These are phyloP conservation scores for Ogataea salicorniae DNA, from an alignment of 805 yeast genomes.

Conservation along the genomic window DNA sequence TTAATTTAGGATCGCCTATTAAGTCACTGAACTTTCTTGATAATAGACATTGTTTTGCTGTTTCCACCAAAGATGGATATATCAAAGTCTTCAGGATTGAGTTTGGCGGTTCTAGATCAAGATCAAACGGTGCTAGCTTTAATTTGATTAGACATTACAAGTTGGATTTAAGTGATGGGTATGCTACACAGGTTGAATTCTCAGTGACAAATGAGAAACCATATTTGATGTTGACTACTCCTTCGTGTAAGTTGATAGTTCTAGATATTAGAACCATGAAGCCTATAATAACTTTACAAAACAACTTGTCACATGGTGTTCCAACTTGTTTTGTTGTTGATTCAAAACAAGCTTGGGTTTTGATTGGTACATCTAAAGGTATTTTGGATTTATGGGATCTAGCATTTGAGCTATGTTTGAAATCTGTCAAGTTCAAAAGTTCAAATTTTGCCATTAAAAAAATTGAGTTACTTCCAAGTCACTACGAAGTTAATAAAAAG, in stretches of 20 bases:
- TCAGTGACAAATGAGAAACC: conserved; percentile 36
- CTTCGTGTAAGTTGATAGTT: conserved; percentile 43
- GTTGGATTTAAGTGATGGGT: conserved; percentile 31
- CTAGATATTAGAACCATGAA: conserved; percentile 59
- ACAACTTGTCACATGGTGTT: conserved; percentile 61
- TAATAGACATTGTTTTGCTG: conserved; percentile 54
- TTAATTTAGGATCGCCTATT: conserved; percentile 46
- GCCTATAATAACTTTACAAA: conserved; percentile 37
- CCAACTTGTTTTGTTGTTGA: conserved; percentile 58
- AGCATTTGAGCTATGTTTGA: conserved; percentile 56
- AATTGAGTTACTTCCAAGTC: conserved; percentile 40
- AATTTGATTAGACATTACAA: conserved; percentile 37
- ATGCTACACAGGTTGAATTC: conserved; percentile 41
- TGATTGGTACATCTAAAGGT: conserved; percentile 74
- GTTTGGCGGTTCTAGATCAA: conserved; percentile 16
- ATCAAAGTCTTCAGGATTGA: conserved; percentile 38
- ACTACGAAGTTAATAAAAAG: conserved; percentile 30
- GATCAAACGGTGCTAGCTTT: conserved; percentile 16
- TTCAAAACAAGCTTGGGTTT: conserved; percentile 50
- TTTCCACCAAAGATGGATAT: conserved; percentile 43
- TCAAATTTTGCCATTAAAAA: conserved; percentile 41
- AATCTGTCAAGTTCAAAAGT: conserved; percentile 53
- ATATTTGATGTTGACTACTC: conserved; percentile 46
- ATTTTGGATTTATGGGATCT: conserved; percentile 77
- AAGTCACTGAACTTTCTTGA: conserved; percentile 46